Percentiles rank a stretch among this genome's conserved stretches.
These are phyloP conservation scores for Bipolaris bicolor DNA, from an alignment of 2,329 filamentous ascomycete species.

Conservation along the genomic window DNA sequence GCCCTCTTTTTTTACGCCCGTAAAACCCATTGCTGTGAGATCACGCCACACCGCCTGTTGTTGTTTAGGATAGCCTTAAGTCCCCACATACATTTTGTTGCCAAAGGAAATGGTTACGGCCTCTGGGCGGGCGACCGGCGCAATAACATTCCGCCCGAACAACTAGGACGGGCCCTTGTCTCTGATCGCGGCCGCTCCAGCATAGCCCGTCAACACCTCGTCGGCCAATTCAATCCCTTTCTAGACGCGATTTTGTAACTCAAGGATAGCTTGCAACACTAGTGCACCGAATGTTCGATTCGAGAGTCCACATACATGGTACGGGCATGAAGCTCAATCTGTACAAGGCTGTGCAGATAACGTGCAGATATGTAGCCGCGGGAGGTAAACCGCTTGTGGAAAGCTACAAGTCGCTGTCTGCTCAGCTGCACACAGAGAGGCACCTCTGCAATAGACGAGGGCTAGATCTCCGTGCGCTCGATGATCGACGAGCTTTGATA, in stretches of 20 bases:
- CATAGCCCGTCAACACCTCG: neutral
- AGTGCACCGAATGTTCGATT: constrained; percentile 20
- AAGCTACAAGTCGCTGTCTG: constrained; percentile 7
- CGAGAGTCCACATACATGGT: constrained; percentile 16
- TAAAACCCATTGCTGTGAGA: constrained; percentile 1
- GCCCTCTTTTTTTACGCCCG: constrained; percentile 5
- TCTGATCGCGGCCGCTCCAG: constrained; percentile 4
- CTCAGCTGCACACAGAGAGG: constrained; percentile 1
- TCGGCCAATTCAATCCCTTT: neutral
- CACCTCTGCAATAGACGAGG: neutral
- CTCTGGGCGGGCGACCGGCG: constrained; percentile 5
- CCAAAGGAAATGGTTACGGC: neutral
- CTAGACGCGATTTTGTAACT: neutral
- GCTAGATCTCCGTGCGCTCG: constrained; percentile 6
- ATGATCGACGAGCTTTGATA: constrained; percentile 4
- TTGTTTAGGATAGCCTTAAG: neutral
- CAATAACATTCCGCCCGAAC: constrained; percentile 11
- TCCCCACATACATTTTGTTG: constrained; percentile 1
- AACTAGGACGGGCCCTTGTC: constrained; percentile 1
- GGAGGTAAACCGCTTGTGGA: constrained; percentile 18
- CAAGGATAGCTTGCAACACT: constrained; percentile 8
- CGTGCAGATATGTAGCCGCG: constrained; percentile 24
- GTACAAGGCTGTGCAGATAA: constrained; percentile 18
- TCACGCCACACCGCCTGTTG: constrained; percentile 24
- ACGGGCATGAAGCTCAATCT: constrained; percentile 13